Conservation (phyloP, 2,329 filamentous ascomycete species). For the Pseudopyricularia cyperi region DNA sequence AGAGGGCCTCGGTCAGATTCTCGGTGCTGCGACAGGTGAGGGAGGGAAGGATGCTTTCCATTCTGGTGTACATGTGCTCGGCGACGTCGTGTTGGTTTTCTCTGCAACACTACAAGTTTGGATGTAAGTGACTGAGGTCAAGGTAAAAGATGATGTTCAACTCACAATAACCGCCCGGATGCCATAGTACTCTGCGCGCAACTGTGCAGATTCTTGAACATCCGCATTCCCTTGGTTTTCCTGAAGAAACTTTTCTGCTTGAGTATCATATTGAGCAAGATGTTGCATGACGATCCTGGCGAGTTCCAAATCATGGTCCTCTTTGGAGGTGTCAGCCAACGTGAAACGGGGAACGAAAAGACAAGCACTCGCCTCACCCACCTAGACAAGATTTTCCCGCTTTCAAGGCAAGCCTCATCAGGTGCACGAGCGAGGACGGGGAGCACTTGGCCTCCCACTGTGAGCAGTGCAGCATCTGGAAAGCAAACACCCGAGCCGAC, state of each 20-base stretch:
- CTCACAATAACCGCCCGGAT: slow-evolving; percentile 54
- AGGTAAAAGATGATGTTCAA: neutral
- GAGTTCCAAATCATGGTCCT: slow-evolving; percentile 40
- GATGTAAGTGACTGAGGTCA: slow-evolving; percentile 3
- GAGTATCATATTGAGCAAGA: slow-evolving; percentile 36
- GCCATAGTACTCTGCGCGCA: slow-evolving; percentile 51
- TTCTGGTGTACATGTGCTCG: slow-evolving; percentile 61
- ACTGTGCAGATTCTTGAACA: slow-evolving; percentile 15
- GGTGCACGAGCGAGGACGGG: slow-evolving; percentile 29
- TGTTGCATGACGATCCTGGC: slow-evolving; percentile 50
- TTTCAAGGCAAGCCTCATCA: slow-evolving; percentile 57
- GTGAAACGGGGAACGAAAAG: neutral
- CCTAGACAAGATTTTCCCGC: slow-evolving; percentile 50
- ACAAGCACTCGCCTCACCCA: slow-evolving; percentile 15
- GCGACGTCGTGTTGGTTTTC: slow-evolving; percentile 62
- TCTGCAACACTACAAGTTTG: slow-evolving; percentile 47
- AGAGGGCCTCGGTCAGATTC: slow-evolving; percentile 52
- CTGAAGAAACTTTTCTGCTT: neutral
- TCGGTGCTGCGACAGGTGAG: slow-evolving; percentile 41
- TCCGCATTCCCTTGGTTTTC: slow-evolving; percentile 13
- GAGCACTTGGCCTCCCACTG: slow-evolving; percentile 17
- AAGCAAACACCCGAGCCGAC: slow-evolving; percentile 42
- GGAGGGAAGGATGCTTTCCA: slow-evolving; percentile 22
- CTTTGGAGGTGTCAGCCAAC: slow-evolving; percentile 16
- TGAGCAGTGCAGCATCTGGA: slow-evolving; percentile 51